Conservation (phyloP, 768 basidiomycete species). For the Rhodotorula toruloides region DNA sequence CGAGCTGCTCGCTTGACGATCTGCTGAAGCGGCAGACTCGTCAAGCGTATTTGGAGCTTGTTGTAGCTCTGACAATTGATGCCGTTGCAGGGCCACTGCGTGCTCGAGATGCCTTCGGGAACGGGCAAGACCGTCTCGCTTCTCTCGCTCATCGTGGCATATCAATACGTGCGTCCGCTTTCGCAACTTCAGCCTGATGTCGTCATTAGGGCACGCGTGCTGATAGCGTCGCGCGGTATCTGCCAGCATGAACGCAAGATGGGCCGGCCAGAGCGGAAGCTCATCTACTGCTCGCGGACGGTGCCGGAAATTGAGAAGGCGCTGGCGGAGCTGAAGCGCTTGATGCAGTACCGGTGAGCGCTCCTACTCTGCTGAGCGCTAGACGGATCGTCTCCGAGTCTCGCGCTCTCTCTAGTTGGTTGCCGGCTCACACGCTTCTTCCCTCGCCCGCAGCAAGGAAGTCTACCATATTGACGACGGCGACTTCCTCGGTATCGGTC, state of each 20-base stretch:
- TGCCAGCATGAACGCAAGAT: conserved; percentile 63
- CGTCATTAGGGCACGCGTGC: not conserved
- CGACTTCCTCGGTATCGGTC: conserved; percentile 77
- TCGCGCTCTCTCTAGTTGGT: too few species aligned
- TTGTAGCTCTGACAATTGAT: not conserved
- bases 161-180: conserved; percentile 70
- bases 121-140: conserved; percentile 98
- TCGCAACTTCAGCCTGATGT: not conserved
- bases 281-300: conserved; percentile 97
- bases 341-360: conserved; percentile 79
- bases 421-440: not conserved
- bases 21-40: not conserved
- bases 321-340: conserved; percentile 82
- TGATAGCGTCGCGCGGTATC: conserved; percentile 49
- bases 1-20: not conserved
- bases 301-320: conserved; percentile 99
- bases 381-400: too few species aligned
- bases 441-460: conserved; percentile 48
- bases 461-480: conserved; percentile 62
- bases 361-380: conserved; percentile 43
- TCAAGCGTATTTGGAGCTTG: conserved; percentile 1
- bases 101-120: conserved; percentile 99
- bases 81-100: conserved; percentile 85
- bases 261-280: conserved; percentile 59
- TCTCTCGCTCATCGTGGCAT: conserved; percentile 90